These are phyloP conservation scores for Tuber magnatum DNA, from an alignment of 495 filamentous ascomycete genomes.

Conservation along the genomic window DNA sequence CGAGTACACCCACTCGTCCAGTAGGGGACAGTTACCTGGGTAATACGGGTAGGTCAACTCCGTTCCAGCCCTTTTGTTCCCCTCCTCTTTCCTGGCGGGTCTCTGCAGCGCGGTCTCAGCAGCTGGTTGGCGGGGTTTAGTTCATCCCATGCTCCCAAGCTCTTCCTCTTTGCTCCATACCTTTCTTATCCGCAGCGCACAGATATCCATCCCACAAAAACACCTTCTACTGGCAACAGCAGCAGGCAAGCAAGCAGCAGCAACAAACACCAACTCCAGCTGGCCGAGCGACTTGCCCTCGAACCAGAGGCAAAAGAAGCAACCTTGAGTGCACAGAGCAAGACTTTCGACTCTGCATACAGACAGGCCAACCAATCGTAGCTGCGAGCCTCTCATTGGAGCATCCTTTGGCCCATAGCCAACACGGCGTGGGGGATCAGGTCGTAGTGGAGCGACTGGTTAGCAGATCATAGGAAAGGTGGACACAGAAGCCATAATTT, in stretches of 20 bases:
- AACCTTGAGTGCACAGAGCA: not conserved
- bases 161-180: constrained; percentile 24
- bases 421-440: constrained; percentile 11
- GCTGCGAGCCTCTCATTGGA: constrained; percentile 16
- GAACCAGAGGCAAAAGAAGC: not conserved
- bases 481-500: constrained; percentile 9
- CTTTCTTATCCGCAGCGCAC: constrained; percentile 35
- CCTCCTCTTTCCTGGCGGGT: constrained; percentile 24
- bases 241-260: constrained; percentile 24
- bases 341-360: not conserved
- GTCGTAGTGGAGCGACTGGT: not conserved
- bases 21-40: constrained; percentile 2
- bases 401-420: constrained; percentile 8
- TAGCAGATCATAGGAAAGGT: constrained; percentile 1
- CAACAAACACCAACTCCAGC: constrained; percentile 12
- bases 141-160: constrained; percentile 38
- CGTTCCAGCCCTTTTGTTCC: constrained; percentile 23
- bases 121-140: constrained; percentile 37
- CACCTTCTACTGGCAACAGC: constrained; percentile 20
- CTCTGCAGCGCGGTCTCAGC: constrained; percentile 20
- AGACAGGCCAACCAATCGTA: constrained; percentile 15
- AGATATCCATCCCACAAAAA: constrained; percentile 34
- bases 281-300: constrained; percentile 6
- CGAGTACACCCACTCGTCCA: not conserved
- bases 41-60: constrained; percentile 19